Evolutionary conservation across 108 stramenopile genomes (phyloP).

Genomic region (Nannochloropsis granulata): DNA sequence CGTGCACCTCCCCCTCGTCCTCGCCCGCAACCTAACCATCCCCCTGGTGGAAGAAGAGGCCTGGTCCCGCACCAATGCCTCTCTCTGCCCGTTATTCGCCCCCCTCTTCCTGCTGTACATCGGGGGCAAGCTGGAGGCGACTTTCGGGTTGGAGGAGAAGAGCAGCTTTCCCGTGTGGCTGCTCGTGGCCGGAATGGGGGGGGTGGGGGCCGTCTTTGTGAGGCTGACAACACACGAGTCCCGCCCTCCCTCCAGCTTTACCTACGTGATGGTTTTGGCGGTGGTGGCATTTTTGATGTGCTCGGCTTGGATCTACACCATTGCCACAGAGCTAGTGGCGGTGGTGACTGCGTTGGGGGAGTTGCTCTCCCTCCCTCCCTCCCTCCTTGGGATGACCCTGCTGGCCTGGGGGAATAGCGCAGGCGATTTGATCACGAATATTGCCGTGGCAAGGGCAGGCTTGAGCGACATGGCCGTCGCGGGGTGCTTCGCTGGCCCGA

Average conservation of each 20-base stretch:
- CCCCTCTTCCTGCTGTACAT: neutral
- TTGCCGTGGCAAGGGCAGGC: slow-evolving; percentile 81
- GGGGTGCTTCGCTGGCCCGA: slow-evolving; percentile 78
- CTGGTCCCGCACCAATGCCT: slow-evolving; percentile 21
- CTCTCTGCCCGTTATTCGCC: neutral
- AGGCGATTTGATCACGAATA: slow-evolving; percentile 78
- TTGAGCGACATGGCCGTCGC: slow-evolving; percentile 34
- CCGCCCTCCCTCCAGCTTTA: neutral
- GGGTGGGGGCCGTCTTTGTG: neutral
- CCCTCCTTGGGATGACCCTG: slow-evolving; percentile 76
- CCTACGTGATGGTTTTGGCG: slow-evolving; percentile 6
- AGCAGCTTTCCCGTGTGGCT: neutral
- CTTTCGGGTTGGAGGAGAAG: neutral
- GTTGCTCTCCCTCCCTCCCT: slow-evolving; percentile 52
- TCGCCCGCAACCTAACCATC: slow-evolving; percentile 31
- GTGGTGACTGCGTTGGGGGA: slow-evolving; percentile 56
- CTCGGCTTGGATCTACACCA: slow-evolving; percentile 79
- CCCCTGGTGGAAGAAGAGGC: slow-evolving; percentile 32
- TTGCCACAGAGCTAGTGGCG: slow-evolving; percentile 77
- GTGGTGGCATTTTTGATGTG: slow-evolving; percentile 23
- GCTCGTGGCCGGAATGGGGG: neutral
- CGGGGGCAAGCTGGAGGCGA: neutral
- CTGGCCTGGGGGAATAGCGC: slow-evolving; percentile 87
- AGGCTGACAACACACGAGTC: neutral
- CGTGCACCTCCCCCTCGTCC: slow-evolving; percentile 9